phyloP scores from a whole-genome alignment of 208 protist genomes.

The Kentomonas sorsogonicus region DNA sequence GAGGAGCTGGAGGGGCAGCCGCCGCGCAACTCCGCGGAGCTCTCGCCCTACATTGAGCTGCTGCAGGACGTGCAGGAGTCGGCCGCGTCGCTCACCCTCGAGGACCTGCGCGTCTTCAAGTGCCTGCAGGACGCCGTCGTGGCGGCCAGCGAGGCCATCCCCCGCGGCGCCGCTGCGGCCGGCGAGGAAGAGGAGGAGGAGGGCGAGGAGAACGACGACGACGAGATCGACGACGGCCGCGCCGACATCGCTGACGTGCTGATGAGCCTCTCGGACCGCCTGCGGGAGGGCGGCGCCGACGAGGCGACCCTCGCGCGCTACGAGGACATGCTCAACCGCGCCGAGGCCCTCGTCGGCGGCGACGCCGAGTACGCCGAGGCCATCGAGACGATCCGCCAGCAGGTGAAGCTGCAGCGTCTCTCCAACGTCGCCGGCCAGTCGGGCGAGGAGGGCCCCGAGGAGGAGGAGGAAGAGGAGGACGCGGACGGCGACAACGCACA shows the following conservation, averaged over 20 bases:
- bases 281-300: conserved; percentile 34
- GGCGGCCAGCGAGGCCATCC: conserved; percentile 12
- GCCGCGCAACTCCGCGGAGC: conserved; percentile 22
- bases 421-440: conserved; percentile 1
- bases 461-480: conserved; percentile 15
- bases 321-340: conserved; percentile 23
- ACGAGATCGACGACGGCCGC: conserved; percentile 7
- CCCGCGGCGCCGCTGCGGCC: conserved; percentile 1
- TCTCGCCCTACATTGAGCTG: conserved; percentile 37
- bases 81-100: conserved; percentile 22
- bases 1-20: conserved; percentile 5
- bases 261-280: conserved; percentile 43
- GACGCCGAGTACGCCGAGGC: conserved; percentile 21
- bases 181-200: conserved; percentile 13
- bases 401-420: conserved; percentile 44
- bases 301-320: conserved; percentile 43
- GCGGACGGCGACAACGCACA: conserved; percentile 8
- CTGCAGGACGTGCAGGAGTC: conserved; percentile 22
- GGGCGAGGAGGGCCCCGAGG: conserved; percentile 16
- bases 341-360: conserved; percentile 13
- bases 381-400: conserved; percentile 39
- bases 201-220: conserved; percentile 11
- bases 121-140: conserved; percentile 39
- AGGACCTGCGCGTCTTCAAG: conserved; percentile 35
- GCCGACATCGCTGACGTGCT: conserved; percentile 28